phyloP scores from a whole-genome alignment of 129 eudicot species.

The Artemisia annua region DNA sequence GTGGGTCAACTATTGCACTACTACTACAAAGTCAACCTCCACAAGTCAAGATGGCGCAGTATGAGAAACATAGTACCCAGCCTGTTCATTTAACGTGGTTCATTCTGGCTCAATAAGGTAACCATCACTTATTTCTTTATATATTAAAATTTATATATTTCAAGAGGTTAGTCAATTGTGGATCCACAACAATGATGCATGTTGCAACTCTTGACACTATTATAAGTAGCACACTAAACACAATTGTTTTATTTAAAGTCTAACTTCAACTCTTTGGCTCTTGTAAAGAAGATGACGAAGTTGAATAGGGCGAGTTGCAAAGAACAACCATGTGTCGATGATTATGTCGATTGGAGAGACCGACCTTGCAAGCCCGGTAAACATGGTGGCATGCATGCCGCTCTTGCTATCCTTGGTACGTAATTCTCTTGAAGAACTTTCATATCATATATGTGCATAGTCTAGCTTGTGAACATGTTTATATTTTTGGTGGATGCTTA shows the following conservation, averaged over 20 bases:
- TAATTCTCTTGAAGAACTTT: neutral
- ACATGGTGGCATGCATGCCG: conserved; percentile 84
- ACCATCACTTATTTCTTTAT: conserved; percentile 29
- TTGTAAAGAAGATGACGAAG: conserved; percentile 32
- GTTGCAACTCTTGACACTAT: conserved; percentile 6
- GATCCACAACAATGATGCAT: conserved; percentile 38
- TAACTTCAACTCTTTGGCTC: neutral
- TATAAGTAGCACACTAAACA: conserved; percentile 33
- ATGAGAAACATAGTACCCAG: conserved; percentile 33
- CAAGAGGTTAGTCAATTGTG: conserved; percentile 30
- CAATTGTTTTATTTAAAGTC: conserved; percentile 21
- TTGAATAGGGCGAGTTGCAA: conserved; percentile 29
- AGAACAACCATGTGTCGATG: conserved; percentile 15
- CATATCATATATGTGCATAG: neutral
- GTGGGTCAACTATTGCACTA: conserved; percentile 42
- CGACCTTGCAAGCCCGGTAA: conserved; percentile 63
- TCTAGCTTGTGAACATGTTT: neutral
- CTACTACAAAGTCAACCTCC: conserved; percentile 36
- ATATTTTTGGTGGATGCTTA: conserved; percentile 13
- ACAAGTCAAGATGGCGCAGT: conserved; percentile 45
- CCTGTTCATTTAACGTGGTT: conserved; percentile 41
- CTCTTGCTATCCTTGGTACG: conserved; percentile 64
- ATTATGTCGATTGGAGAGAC: conserved; percentile 72
- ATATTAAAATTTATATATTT: conserved; percentile 18
- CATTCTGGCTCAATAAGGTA: conserved; percentile 35